Conservation (phyloP, 768 basidiomycete species). For the Lepiota brunneoincarnata region DNA sequence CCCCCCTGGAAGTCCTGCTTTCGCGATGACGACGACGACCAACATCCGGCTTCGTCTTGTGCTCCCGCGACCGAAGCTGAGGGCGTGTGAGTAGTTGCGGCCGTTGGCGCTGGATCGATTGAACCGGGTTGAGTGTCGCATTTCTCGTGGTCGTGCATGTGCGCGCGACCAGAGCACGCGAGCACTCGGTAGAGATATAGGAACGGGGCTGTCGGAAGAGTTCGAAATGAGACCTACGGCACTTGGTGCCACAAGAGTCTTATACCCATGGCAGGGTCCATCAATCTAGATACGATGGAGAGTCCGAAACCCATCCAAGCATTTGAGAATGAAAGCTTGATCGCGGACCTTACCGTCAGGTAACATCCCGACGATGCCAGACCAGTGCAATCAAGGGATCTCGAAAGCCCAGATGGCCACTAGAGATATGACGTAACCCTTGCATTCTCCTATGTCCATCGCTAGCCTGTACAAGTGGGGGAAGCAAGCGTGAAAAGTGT, state of each 20-base stretch:
- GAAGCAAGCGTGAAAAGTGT: background rate
- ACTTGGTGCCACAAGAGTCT: background rate
- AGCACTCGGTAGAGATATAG: background rate
- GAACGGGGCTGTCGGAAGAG: background rate
- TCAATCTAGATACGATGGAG: constrained; percentile 6
- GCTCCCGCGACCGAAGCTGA: background rate
- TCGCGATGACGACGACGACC: too few relatives aligned
- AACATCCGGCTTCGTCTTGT: background rate
- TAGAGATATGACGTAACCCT: background rate
- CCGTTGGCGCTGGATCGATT: background rate
- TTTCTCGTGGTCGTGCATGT: constrained; percentile 11
- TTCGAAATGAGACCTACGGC: background rate
- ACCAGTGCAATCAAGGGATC: constrained; percentile 1
- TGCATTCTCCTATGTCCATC: constrained; percentile 2
- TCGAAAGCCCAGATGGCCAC: background rate
- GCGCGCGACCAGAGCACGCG: background rate
- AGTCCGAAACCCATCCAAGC: background rate
- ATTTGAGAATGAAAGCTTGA: constrained; percentile 6
- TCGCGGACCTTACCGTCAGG: constrained; percentile 7
- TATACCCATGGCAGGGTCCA: constrained; percentile 7
- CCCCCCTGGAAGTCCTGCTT: constrained; percentile 7
- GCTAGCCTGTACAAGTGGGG: background rate
- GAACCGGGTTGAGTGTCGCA: background rate
- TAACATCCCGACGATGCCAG: background rate
- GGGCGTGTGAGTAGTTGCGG: background rate